Percentiles rank a stretch among this genome's conserved stretches.
Evolutionary conservation across 2,329 filamentous ascomycete species (phyloP).

Genomic region (Drechslerella dactyloides): DNA sequence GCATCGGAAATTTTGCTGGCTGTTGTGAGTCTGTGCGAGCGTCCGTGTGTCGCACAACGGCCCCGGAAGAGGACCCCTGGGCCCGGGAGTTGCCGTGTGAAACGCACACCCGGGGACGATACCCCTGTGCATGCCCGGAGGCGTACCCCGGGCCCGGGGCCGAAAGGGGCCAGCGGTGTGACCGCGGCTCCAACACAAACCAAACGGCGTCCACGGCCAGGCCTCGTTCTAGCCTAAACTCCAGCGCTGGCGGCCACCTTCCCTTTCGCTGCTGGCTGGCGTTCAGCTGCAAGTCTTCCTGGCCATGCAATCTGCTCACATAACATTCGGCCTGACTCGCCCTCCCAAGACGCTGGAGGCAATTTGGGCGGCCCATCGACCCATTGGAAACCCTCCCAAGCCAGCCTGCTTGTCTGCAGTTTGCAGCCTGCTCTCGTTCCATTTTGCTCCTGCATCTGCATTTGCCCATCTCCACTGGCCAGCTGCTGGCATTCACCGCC

Average conservation of each 20-base stretch:
- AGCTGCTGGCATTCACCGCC: not conserved
- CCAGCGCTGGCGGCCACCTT: conserved; percentile 37
- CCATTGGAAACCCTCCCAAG: not conserved
- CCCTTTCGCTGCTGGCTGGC: conserved; percentile 23
- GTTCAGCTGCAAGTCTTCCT: too few relatives aligned
- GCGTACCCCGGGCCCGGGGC: not conserved
- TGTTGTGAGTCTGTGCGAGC: not conserved
- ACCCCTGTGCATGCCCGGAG: not conserved
- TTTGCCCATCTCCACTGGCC: not conserved
- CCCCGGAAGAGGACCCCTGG: not conserved
- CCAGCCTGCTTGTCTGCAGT: not conserved
- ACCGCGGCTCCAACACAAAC: conserved; percentile 11
- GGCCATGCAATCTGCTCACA: too few relatives aligned
- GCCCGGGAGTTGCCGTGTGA: conserved; percentile 11
- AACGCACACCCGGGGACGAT: conserved; percentile 12
- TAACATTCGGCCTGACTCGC: too few relatives aligned
- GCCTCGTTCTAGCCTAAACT: conserved; percentile 45
- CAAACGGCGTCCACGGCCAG: not conserved
- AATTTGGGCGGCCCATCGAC: too few relatives aligned
- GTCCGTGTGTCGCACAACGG: conserved; percentile 32
- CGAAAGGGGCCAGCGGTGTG: conserved; percentile 9
- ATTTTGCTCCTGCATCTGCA: too few relatives aligned
- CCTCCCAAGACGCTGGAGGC: not conserved
- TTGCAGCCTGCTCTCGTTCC: too few relatives aligned
- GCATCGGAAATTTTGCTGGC: conserved; percentile 42